Conservation (phyloP, 345 rosid genomes). For the Populus nigra region DNA sequence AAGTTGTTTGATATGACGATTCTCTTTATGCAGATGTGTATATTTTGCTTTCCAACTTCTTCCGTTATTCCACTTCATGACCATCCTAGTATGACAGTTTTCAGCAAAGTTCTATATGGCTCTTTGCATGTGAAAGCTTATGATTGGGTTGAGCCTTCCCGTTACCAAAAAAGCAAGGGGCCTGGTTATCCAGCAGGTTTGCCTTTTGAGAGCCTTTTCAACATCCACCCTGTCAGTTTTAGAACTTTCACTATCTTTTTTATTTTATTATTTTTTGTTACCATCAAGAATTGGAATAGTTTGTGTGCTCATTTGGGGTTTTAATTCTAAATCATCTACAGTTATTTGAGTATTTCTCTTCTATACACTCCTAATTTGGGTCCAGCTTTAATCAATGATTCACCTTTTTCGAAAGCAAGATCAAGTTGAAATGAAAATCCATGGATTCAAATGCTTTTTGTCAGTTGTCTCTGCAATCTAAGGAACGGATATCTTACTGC, state of each 20-base stretch:
- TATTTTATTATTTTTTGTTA: background rate
- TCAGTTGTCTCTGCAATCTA: background rate
- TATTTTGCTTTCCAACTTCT: slow-evolving; percentile 93
- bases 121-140: slow-evolving; percentile 92
- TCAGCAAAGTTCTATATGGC: slow-evolving; percentile 88
- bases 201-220: slow-evolving; percentile 12
- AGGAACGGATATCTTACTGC: background rate
- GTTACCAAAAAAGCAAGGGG: slow-evolving; percentile 41
- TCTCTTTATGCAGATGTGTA: slow-evolving; percentile 70
- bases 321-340: slow-evolving; percentile 1
- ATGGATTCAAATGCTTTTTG: background rate
- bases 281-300: background rate
- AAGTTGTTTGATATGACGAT: slow-evolving; percentile 3
- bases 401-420: background rate
- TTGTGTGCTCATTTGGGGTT: background rate
- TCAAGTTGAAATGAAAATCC: background rate
- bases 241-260: background rate
- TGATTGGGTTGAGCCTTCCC: slow-evolving; percentile 91
- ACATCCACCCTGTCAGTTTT: slow-evolving; percentile 1
- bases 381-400: background rate
- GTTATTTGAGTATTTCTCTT: background rate
- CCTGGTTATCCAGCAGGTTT: slow-evolving; percentile 49
- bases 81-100: slow-evolving; percentile 95
- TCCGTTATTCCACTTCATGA: slow-evolving; percentile 92
- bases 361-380: background rate